A percentile compares a stretch with the other conserved stretches of the same genome.
Evolutionary conservation across 805 yeast genomes (phyloP).

Genomic region (Wickerhamiella kurtzmanii): DNA sequence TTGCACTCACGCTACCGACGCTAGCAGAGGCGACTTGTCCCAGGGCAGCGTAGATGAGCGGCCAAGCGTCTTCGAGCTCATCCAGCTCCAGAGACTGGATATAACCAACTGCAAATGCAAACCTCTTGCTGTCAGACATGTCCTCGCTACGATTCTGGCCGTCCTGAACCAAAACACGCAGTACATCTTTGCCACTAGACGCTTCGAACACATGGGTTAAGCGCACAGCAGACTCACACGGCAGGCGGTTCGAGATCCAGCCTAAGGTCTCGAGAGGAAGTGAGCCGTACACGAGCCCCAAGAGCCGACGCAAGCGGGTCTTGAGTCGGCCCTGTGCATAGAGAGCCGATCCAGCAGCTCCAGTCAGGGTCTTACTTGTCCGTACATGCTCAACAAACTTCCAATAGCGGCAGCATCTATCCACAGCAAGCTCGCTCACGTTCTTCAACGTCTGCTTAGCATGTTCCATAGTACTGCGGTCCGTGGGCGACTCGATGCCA

Average conservation of each 20-base stretch:
- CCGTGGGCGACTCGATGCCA: constrained; percentile 43
- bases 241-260: constrained; percentile 6
- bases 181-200: constrained; percentile 12
- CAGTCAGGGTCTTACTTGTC: neutral
- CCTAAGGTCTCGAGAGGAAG: constrained; percentile 14
- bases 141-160: constrained; percentile 2
- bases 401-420: constrained; percentile 17
- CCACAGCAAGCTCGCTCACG: constrained; percentile 12
- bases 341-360: constrained; percentile 9
- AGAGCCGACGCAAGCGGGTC: constrained; percentile 20
- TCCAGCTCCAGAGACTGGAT: constrained; percentile 56
- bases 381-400: constrained; percentile 11
- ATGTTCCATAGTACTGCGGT: constrained; percentile 36
- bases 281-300: constrained; percentile 14
- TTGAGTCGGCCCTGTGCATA: constrained; percentile 19
- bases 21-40: constrained; percentile 42
- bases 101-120: constrained; percentile 44
- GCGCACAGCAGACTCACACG: constrained; percentile 12
- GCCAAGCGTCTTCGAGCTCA: constrained; percentile 69
- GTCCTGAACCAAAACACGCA: constrained; percentile 11
- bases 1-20: constrained; percentile 8
- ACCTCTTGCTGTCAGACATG: constrained; percentile 3
- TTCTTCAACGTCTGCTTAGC: constrained; percentile 26
- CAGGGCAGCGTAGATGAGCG: constrained; percentile 41
- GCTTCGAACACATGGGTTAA: constrained; percentile 19